Evolutionary conservation across 768 basidiomycete genomes (phyloP).

Genomic region (Amanita muscaria): DNA sequence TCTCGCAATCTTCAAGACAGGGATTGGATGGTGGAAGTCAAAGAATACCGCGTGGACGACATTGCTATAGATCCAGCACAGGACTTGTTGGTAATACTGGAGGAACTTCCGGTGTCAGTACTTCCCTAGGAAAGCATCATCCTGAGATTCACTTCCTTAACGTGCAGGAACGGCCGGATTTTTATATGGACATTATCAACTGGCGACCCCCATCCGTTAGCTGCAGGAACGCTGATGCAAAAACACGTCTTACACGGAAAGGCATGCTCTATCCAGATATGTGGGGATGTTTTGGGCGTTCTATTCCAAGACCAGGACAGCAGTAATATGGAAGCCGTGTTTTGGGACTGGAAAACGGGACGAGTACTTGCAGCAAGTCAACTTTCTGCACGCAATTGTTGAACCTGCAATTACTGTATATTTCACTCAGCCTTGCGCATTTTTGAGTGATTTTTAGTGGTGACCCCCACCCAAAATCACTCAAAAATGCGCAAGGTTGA

Average conservation of each 20-base stretch:
- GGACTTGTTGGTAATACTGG: slow-evolving; percentile 49
- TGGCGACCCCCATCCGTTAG: slow-evolving; percentile 28
- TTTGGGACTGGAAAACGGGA: slow-evolving; percentile 67
- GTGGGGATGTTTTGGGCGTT: slow-evolving; percentile 42
- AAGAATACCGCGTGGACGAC: slow-evolving; percentile 35
- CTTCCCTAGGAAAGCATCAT: not conserved
- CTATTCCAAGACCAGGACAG: slow-evolving; percentile 29
- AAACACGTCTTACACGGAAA: slow-evolving; percentile 20
- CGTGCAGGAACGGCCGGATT: slow-evolving; percentile 8
- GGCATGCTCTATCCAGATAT: slow-evolving; percentile 39
- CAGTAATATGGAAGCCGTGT: slow-evolving; percentile 35
- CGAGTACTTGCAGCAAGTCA: slow-evolving; percentile 37
- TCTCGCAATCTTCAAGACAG: slow-evolving; percentile 37
- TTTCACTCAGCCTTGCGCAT: too few species aligned
- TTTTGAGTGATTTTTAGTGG: too few species aligned
- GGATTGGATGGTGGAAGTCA: slow-evolving; percentile 33
- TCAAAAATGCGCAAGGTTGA: too few species aligned
- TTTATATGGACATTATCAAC: slow-evolving; percentile 30
- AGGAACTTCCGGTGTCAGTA: slow-evolving; percentile 28
- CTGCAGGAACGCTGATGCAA: slow-evolving; percentile 21
- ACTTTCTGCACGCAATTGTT: not conserved
- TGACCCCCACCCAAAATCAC: too few species aligned
- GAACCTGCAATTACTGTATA: slow-evolving; percentile 8
- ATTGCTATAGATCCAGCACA: slow-evolving; percentile 61
- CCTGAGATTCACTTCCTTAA: not conserved